Evolutionary conservation across 1,139 yeast genomes (phyloP), one percentile per base, ranked within the genome.

Genomic region (Spathaspora sp.): DNA sequence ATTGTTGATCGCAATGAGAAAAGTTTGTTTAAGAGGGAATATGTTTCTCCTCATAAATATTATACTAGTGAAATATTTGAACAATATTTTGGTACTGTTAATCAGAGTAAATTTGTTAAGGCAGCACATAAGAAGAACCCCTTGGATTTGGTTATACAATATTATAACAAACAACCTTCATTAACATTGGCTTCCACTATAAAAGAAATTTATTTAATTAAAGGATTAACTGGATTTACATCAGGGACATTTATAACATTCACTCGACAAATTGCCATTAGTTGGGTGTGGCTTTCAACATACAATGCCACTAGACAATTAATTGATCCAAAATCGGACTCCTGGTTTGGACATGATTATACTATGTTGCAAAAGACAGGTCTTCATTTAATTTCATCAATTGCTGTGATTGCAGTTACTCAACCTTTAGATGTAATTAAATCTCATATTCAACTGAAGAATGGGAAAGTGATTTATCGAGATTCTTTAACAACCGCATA

Each of bases 351-450:
- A n/a, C 74, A 72, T 50, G 69, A 73, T 42, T 72, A 65, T 43
- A 68, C 76, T 1, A 55, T 66, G 42, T 38, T 66, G 20, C 70
- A 75, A 59, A 67, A 76, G 76, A 65, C 74, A 50, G 85, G 76
- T 1, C 58, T 75, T 47, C 88, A 88, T 43, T 59, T 81, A 7
- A 65, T 80, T 1, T 80, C 82, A 37, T 85, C 82, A 29, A 66
- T 70, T 43, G 88, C 82, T 0, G 95, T 89, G 23, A 88, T 89
- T 4, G 79, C 81, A 0, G 72, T 82, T 0, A 91, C 98, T 0
- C 98, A 91, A 65, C 99, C 99, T 0, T 70, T 93, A 17, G 99
- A 93, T 67, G 90, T 90, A 4, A 70, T 91, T 44, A 93, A 93
- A 66, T 83, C 97, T 1, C 81, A 96, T 60, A 82, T 90, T 81